phyloP scores from a whole-genome alignment of 192 early-diverging fungal genomes.

The Lunasporangiospora selenospora region DNA sequence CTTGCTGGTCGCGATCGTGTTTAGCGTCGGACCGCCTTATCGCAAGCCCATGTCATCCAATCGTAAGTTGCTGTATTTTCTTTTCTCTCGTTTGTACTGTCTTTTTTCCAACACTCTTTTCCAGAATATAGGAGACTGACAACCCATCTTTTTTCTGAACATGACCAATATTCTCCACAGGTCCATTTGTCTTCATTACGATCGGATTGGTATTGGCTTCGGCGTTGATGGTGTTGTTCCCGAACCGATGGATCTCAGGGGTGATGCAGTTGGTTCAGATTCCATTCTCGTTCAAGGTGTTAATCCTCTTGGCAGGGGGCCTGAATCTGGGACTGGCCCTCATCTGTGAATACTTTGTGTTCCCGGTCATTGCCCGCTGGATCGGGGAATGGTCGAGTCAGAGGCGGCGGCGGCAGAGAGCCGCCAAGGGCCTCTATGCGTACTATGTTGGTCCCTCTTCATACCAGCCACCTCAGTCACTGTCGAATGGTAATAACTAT shows the following conservation, averaged over 20 bases:
- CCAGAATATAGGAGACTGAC: neutral
- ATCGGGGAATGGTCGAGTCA: slow-evolving; percentile 30
- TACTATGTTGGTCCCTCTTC: too few relatives aligned
- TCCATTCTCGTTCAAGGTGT: slow-evolving; percentile 60
- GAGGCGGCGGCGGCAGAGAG: too few relatives aligned
- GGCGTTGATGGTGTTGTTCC: slow-evolving; percentile 57
- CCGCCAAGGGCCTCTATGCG: too few relatives aligned
- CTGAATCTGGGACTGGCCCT: slow-evolving; percentile 63
- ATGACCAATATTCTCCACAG: slow-evolving; percentile 43
- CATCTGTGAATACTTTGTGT: slow-evolving; percentile 54
- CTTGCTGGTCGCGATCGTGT: slow-evolving; percentile 86
- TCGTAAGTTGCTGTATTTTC: slow-evolving; percentile 54
- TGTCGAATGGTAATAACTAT: slow-evolving; percentile 2
- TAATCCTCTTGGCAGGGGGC: slow-evolving; percentile 64
- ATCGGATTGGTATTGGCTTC: slow-evolving; percentile 58
- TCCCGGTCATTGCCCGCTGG: slow-evolving; percentile 39
- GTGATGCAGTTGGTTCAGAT: slow-evolving; percentile 75
- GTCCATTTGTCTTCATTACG: slow-evolving; percentile 73
- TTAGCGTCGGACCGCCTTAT: slow-evolving; percentile 97
- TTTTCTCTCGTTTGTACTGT: neutral
- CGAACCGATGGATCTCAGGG: slow-evolving; percentile 54
- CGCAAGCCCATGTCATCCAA: slow-evolving; percentile 90
- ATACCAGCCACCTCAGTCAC: slow-evolving; percentile 1
- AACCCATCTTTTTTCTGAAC: slow-evolving; percentile 23
- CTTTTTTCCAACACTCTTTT: too few relatives aligned